A percentile compares a stretch with the other conserved stretches of the same genome.
phyloP scores from a whole-genome alignment of 768 basidiomycete species.

The Crassisporium funariophilum region DNA sequence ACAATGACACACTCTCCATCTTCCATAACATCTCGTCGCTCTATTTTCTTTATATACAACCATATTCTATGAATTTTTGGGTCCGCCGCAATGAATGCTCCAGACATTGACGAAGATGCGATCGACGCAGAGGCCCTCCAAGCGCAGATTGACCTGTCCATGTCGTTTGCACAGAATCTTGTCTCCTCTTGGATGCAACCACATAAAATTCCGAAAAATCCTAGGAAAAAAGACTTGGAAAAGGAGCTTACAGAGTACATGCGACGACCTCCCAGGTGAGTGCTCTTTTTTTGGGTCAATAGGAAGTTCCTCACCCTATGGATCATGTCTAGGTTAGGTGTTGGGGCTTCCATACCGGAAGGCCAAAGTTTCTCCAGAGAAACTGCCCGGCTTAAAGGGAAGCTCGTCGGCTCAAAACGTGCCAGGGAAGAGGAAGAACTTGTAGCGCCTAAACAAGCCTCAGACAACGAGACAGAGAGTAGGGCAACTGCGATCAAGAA shows the following conservation, averaged over 20 bases:
- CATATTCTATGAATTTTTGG: too few species aligned
- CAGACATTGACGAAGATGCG: slow-evolving; percentile 48
- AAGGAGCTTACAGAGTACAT: slow-evolving; percentile 68
- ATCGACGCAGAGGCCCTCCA: slow-evolving; percentile 71
- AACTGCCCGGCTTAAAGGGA: slow-evolving; percentile 61
- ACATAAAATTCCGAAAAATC: slow-evolving; percentile 38
- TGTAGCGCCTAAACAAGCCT: slow-evolving; percentile 20
- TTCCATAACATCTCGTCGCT: too few species aligned
- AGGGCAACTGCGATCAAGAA: slow-evolving; percentile 60
- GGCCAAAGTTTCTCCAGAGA: slow-evolving; percentile 51
- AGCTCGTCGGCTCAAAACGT: slow-evolving; percentile 57
- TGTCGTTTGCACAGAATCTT: slow-evolving; percentile 74
- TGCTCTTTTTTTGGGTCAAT: slow-evolving; percentile 9
- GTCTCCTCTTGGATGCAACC: slow-evolving; percentile 79
- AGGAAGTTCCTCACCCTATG: slow-evolving; percentile 7
- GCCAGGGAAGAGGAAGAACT: slow-evolving; percentile 41
- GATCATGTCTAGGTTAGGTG: slow-evolving; percentile 58
- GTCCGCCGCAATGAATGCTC: slow-evolving; percentile 22
- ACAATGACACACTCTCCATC: too few species aligned
- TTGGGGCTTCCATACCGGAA: slow-evolving; percentile 63
- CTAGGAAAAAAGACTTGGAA: slow-evolving; percentile 39
- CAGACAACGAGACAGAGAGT: slow-evolving; percentile 57
- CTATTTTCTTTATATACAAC: too few species aligned
- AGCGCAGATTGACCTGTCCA: slow-evolving; percentile 80
- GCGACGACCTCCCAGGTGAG: slow-evolving; percentile 72